These are phyloP conservation scores for Fusarium sp. DNA, from an alignment of 2,329 filamentous ascomycete genomes.

Conservation along the genomic window DNA sequence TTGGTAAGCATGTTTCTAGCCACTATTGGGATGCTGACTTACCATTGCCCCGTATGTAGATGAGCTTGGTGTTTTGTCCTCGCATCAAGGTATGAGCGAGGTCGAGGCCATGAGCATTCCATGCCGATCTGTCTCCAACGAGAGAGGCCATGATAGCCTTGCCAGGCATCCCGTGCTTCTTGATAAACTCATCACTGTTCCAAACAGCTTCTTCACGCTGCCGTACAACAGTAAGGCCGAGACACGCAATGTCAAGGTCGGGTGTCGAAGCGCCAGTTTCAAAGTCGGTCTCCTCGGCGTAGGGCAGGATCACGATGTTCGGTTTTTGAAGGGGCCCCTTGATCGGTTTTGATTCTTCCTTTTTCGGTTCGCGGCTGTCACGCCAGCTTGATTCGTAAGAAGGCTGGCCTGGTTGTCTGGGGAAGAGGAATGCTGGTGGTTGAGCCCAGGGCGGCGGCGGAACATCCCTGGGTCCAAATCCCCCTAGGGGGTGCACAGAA, in stretches of 20 bases:
- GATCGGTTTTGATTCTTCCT: not conserved
- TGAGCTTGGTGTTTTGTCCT: conserved; percentile 3
- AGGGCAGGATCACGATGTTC: conserved; percentile 11
- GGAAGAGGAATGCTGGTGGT: not conserved
- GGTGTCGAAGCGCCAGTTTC: conserved; percentile 1
- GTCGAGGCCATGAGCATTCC: conserved; percentile 16
- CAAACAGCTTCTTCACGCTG: conserved; percentile 9
- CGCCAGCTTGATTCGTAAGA: not conserved
- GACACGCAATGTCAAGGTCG: not conserved
- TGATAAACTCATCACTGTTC: conserved; percentile 14
- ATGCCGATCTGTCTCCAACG: conserved; percentile 18
- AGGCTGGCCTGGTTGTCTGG: not conserved
- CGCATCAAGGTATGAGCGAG: conserved; percentile 13
- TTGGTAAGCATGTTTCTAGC: not conserved
- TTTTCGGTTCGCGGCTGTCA: not conserved
- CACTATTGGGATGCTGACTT: accelerated
- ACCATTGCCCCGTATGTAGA: conserved; percentile 29
- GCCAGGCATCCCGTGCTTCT: not conserved
- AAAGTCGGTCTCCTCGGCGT: conserved; percentile 9
- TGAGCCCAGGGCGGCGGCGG: not conserved
- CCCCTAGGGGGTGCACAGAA: not conserved
- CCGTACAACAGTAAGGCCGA: not conserved
- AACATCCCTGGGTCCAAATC: not conserved
- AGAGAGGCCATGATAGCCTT: conserved; percentile 26
- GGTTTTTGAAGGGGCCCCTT: conserved; percentile 19